Conservation (phyloP, 352 stramenopile species). For the Pythium pyrilobum region DNA sequence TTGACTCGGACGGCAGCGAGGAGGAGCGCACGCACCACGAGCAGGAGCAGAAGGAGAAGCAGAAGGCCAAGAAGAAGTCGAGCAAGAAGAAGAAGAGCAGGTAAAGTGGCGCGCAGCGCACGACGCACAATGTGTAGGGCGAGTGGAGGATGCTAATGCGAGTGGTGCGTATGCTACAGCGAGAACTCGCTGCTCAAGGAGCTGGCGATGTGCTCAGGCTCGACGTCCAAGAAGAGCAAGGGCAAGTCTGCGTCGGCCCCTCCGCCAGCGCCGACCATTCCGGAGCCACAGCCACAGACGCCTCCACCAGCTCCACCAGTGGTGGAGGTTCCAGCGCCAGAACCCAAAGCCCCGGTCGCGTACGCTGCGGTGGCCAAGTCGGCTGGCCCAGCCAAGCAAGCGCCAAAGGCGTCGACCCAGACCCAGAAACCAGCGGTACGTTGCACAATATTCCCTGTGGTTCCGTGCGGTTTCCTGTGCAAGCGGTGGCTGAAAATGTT, state of each 20-base stretch:
- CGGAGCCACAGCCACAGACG: background rate
- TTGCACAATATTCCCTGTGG: too few relatives aligned
- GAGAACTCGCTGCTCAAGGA: slow-evolving; percentile 67
- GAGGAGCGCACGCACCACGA: slow-evolving; percentile 47
- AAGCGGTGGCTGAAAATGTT: too few relatives aligned
- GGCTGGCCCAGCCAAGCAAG: background rate
- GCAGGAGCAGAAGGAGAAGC: slow-evolving; percentile 38
- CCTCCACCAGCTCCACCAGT: background rate
- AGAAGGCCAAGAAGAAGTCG: slow-evolving; percentile 72
- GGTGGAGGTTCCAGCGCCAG: background rate
- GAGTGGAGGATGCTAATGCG: too few relatives aligned
- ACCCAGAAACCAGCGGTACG: background rate
- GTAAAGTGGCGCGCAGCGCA: too few relatives aligned
- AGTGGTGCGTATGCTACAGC: slow-evolving; percentile 23
- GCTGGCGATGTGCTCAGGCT: slow-evolving; percentile 57
- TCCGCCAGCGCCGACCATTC: background rate
- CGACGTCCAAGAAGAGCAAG: slow-evolving; percentile 67
- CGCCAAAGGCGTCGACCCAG: background rate
- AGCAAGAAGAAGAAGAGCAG: slow-evolving; percentile 75
- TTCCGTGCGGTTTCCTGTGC: too few relatives aligned
- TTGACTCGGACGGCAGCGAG: slow-evolving; percentile 45
- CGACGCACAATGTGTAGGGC: too few relatives aligned
- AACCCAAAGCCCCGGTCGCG: background rate
- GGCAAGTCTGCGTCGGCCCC: slow-evolving; percentile 21
- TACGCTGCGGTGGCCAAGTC: slow-evolving; percentile 6